Evolutionary conservation across 768 basidiomycete species (phyloP), one percentile per base, ranked within the genome.

Genomic region (Rhizopogon roseolus): DNA sequence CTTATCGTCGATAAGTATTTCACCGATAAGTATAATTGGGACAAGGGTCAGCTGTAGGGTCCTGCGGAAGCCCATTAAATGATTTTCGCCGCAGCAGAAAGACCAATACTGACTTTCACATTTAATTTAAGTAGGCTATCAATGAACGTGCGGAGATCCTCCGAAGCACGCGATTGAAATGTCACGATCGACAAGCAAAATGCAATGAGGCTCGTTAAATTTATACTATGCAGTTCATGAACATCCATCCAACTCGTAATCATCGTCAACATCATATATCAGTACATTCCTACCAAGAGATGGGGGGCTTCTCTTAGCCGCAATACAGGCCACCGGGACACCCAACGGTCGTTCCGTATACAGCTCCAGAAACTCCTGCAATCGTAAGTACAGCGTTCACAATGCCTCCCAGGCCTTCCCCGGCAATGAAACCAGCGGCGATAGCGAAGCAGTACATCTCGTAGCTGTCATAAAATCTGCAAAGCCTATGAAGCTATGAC

Each of bases 381-480:
- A 68, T 71, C 43, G 66, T 62, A 34, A 71, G 32, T 34, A 66
- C 58, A 1, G 69, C 67, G 17, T 62, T 68, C 5, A 67, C 63
- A n/a, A 70, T 69, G 11, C 69, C 69, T 2, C 71, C 73, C 6
- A 72, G 59, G 39, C 73, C 73, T 44, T 73, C 74, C 10, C 74
- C 73, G 10, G 73, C 72, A 34, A 75, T 65, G 56, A 72, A 67
- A 29, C 72, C 73, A 11, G 74, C 68, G 25, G 73, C 71, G 17
- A 74, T 41, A 13, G 72, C 66, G 46, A 69, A 75, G 19, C 66
- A 68, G 54, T 68, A 71, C 63, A 41, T 51, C 29, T 57, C 50
- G 16, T 60, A 62, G 32, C 46, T 29, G 5, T 5, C 19, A 41
- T 40, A 57, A 17, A 49, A 48, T 28, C 53, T 53, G 36, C 13